A percentile compares a stretch with the other conserved stretches of the same genome.
These are phyloP conservation scores for Parascedosporium putredinis DNA, from an alignment of 2,329 filamentous ascomycete genomes.

Conservation along the genomic window DNA sequence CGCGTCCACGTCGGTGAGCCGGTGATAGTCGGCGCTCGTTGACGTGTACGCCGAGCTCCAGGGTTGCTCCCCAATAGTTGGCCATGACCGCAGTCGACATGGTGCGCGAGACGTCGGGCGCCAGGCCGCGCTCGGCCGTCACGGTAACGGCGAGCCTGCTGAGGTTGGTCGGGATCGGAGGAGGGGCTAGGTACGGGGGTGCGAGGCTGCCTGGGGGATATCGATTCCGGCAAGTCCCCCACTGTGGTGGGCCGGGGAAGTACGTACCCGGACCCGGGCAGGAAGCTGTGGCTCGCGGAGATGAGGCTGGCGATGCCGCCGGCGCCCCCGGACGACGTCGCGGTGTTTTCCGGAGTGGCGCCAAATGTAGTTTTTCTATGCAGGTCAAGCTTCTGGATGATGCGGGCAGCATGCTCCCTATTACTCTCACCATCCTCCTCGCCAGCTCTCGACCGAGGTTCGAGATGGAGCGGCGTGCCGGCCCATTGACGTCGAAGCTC, in stretches of 20 bases:
- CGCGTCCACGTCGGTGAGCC: background rate
- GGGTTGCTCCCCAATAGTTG: constrained; percentile 89
- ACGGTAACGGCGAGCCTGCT: constrained; percentile 78
- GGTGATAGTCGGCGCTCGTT: constrained; percentile 2
- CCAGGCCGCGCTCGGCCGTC: constrained; percentile 63
- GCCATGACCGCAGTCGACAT: constrained; percentile 81
- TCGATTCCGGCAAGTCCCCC: constrained; percentile 20
- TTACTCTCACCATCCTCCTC: constrained; percentile 65
- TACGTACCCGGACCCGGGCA: constrained; percentile 38
- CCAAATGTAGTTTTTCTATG: constrained; percentile 66
- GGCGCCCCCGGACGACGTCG: constrained; percentile 25
- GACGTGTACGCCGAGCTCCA: constrained; percentile 37
- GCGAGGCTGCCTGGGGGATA: constrained; percentile 55
- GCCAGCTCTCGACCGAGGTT: constrained; percentile 34
- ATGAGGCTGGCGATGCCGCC: constrained; percentile 77
- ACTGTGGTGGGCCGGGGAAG: constrained; percentile 9
- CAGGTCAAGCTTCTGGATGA: constrained; percentile 87
- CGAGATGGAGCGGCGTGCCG: constrained; percentile 43
- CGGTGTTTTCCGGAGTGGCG: constrained; percentile 26
- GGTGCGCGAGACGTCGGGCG: constrained; percentile 53
- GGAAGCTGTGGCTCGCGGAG: constrained; percentile 68
- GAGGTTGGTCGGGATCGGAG: constrained; percentile 73
- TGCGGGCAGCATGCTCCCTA: constrained; percentile 72
- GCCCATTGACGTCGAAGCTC: constrained; percentile 59
- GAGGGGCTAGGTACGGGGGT: constrained; percentile 70